Conservation (phyloP, 1,139 yeast species). For the Yamadazyma siamensis region DNA sequence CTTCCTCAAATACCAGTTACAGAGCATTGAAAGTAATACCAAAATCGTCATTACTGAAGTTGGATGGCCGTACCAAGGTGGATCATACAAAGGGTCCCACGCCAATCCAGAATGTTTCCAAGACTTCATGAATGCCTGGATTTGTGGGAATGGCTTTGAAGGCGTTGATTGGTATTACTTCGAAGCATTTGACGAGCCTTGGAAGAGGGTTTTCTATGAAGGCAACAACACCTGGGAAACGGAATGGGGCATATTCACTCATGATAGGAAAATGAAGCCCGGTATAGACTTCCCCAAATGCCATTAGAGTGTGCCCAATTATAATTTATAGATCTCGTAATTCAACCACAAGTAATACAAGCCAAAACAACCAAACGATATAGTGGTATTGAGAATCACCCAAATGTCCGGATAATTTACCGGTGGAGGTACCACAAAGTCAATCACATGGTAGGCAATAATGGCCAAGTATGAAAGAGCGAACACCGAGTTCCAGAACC, state of each 20-base stretch:
- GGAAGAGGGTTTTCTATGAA: conserved; percentile 55
- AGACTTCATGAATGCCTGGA: conserved; percentile 48
- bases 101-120: conserved; percentile 49
- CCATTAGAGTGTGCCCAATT: conserved; percentile 1
- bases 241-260: conserved; percentile 65
- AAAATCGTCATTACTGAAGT: conserved; percentile 54
- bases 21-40: conserved; percentile 22
- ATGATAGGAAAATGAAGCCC: conserved; percentile 30
- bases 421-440: conserved; percentile 53
- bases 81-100: conserved; percentile 38
- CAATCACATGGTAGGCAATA: conserved; percentile 51
- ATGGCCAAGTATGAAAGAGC: conserved; percentile 57
- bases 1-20: conserved; percentile 43
- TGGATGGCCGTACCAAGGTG: conserved; percentile 74
- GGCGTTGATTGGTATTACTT: conserved; percentile 56
- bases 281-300: conserved; percentile 12
- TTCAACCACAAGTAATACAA: conserved; percentile 78
- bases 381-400: conserved; percentile 70
- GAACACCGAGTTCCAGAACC: conserved; percentile 57
- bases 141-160: conserved; percentile 41
- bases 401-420: conserved; percentile 73
- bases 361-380: conserved; percentile 74
- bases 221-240: conserved; percentile 58
- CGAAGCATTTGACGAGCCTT: conserved; percentile 74
- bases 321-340: conserved; percentile 35